Percentiles rank a stretch among this genome's conserved stretches.
Conservation (phyloP, 2,329 filamentous ascomycete species). For the Alternaria brassicicola region DNA sequence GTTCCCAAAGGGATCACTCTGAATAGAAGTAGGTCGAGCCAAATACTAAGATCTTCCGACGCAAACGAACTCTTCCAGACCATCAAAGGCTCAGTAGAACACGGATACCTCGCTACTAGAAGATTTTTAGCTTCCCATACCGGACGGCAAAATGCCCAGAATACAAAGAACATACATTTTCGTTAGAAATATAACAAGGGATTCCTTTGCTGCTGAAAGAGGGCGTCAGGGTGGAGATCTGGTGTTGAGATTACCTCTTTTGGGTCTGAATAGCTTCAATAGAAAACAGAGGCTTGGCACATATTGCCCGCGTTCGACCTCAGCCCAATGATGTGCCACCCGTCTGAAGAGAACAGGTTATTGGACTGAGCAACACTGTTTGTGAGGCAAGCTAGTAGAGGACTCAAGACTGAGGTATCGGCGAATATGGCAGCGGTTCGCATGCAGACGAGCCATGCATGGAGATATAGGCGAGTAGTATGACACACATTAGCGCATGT, state of each 20-base stretch:
- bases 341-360: neutral
- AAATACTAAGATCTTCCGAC: conserved; percentile 1
- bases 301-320: neutral
- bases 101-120: conserved; percentile 11
- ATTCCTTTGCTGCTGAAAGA: conserved; percentile 19
- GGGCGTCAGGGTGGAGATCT: conserved; percentile 17
- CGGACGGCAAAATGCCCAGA: conserved; percentile 1
- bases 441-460: neutral
- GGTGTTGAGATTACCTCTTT: conserved; percentile 23
- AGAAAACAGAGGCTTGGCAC: conserved; percentile 28
- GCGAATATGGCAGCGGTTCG: neutral
- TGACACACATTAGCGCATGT: neutral
- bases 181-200: conserved; percentile 17
- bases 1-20: conserved; percentile 17
- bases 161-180: conserved; percentile 18
- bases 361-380: neutral
- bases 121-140: conserved; percentile 5
- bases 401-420: neutral
- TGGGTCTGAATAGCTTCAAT: conserved; percentile 42
- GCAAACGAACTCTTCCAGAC: conserved; percentile 8
- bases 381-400: neutral
- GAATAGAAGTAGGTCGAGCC: conserved; percentile 7
- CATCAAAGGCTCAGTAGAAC: neutral
- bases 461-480: neutral
- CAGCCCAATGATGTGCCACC: neutral